Conservation (phyloP, 169 alveolate species). For the Plasmodium knowlesi region DNA sequence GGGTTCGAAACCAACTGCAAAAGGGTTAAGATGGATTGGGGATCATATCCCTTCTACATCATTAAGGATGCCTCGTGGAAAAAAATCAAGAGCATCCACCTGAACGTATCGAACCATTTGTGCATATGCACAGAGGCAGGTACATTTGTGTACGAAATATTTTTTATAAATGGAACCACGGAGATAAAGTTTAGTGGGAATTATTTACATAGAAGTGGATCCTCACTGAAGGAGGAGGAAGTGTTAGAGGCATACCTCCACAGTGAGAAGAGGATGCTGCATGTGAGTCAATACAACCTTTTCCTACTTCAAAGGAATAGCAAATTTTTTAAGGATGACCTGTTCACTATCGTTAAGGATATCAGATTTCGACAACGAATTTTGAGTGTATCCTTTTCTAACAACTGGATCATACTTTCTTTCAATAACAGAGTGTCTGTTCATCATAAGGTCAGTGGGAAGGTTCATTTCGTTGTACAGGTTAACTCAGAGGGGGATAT, state of each 20-base stretch:
- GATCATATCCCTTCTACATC: not conserved
- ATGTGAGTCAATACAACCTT: constrained; percentile 10
- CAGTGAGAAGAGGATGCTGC: constrained; percentile 17
- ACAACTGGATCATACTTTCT: not conserved
- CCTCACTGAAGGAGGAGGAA: not conserved
- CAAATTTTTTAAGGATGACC: constrained; percentile 17
- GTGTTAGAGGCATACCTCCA: not conserved
- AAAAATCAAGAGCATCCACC: constrained; percentile 3
- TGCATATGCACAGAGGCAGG: constrained; percentile 18
- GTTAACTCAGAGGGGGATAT: constrained; percentile 5
- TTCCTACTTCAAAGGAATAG: not conserved
- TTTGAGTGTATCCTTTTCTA: not conserved
- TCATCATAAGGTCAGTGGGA: not conserved
- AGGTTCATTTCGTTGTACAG: not conserved
- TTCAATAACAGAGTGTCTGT: constrained; percentile 7
- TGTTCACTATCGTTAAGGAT: constrained; percentile 1
- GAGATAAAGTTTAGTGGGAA: not conserved
- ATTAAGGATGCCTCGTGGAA: constrained; percentile 9
- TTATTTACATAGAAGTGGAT: not conserved
- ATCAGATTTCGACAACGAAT: constrained; percentile 2
- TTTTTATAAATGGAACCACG: not conserved
- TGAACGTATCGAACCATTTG: constrained; percentile 12
- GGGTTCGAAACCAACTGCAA: not conserved
- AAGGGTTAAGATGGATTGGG: not conserved
- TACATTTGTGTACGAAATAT: not conserved